Evolutionary conservation across 352 stramenopile species (phyloP).

Genomic region (Phytopythium boreale): DNA sequence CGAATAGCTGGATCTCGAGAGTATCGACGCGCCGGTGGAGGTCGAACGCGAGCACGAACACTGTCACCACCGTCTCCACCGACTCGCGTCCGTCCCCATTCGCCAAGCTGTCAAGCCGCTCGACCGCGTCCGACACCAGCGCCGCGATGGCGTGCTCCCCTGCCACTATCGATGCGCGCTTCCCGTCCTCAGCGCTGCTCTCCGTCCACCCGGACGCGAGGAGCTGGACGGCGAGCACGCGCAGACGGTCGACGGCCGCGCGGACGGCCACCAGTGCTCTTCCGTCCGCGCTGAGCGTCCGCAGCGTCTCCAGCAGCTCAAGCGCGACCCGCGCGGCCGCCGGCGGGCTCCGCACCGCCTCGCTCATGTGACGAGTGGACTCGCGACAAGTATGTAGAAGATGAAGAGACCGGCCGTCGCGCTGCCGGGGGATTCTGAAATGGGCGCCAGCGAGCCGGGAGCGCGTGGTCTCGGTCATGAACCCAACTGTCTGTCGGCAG

Average conservation of each 20-base stretch:
- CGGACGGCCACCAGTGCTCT: not conserved
- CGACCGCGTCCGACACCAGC: not conserved
- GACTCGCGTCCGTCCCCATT: not conserved
- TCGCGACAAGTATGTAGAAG: too few relatives aligned
- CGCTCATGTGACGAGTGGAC: not conserved
- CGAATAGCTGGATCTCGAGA: not conserved
- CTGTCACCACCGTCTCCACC: not conserved
- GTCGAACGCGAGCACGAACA: not conserved
- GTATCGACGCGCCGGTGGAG: not conserved
- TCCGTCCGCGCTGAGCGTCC: not conserved
- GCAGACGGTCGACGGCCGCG: slow-evolving; percentile 1
- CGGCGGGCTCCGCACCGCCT: not conserved
- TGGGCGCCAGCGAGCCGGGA: too few relatives aligned
- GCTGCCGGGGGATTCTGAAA: too few relatives aligned
- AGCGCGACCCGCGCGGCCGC: not conserved
- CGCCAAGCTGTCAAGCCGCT: not conserved
- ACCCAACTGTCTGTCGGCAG: too few relatives aligned
- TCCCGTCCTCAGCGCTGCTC: not conserved
- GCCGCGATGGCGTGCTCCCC: not conserved
- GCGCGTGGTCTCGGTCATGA: too few relatives aligned
- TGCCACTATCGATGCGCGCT: not conserved
- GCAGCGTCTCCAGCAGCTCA: slow-evolving; percentile 9
- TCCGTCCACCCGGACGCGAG: not conserved
- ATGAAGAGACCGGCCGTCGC: not conserved
- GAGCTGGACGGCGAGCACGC: slow-evolving; percentile 1